A percentile compares a stretch with the other conserved stretches of the same genome.
Evolutionary conservation across 768 basidiomycete species (phyloP).

Genomic region (Mycena sanguinolenta): DNA sequence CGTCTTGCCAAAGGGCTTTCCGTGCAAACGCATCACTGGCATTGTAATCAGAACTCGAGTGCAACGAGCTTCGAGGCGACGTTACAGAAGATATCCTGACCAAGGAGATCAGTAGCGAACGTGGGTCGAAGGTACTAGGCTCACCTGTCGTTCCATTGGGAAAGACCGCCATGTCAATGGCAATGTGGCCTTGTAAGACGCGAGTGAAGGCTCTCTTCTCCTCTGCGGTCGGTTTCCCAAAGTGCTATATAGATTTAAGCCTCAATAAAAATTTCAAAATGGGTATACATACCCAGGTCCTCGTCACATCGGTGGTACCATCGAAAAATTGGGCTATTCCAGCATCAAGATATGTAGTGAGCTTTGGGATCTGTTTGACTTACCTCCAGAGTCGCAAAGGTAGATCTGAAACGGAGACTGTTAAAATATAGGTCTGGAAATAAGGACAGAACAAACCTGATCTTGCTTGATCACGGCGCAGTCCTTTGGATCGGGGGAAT

Average conservation of each 20-base stretch:
- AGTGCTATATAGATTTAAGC: constrained; percentile 69
- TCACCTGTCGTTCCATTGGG: constrained; percentile 84
- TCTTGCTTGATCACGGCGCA: constrained; percentile 83
- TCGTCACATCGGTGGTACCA: constrained; percentile 95
- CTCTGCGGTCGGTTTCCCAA: constrained; percentile 85
- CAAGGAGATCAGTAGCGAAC: constrained; percentile 29
- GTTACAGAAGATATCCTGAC: constrained; percentile 69
- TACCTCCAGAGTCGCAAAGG: constrained; percentile 87
- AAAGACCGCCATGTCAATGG: constrained; percentile 88
- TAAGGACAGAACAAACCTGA: constrained; percentile 59
- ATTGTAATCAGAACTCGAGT: background rate
- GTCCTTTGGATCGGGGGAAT: constrained; percentile 80
- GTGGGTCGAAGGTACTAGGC: constrained; percentile 39
- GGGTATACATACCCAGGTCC: constrained; percentile 76
- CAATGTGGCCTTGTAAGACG: constrained; percentile 92
- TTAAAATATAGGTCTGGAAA: background rate
- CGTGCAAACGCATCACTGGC: constrained; percentile 86
- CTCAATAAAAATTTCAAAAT: background rate
- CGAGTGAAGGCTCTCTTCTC: constrained; percentile 92
- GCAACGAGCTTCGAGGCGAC: constrained; percentile 20
- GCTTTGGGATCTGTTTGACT: background rate
- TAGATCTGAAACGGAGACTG: constrained; percentile 50
- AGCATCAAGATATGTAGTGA: constrained; percentile 5
- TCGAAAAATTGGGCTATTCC: constrained; percentile 83
- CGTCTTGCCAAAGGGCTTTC: constrained; percentile 86